phyloP scores from a whole-genome alignment of 495 filamentous ascomycete species.

The Neurospora sp. region DNA sequence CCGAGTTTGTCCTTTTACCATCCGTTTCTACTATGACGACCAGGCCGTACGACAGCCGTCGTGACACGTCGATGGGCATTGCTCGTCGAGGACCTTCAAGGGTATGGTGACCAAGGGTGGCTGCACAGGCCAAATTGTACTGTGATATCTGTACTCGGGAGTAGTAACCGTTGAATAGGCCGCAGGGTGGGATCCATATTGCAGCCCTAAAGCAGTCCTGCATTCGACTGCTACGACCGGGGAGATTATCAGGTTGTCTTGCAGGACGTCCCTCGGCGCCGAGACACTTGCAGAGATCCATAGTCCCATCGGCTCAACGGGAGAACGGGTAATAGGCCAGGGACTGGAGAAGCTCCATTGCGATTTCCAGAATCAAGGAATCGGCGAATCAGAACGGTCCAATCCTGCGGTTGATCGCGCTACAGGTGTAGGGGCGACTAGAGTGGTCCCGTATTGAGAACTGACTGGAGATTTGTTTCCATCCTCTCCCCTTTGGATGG shows the following conservation, averaged over 20 bases:
- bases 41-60: background rate
- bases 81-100: background rate
- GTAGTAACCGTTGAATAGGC: background rate
- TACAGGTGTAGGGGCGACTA: background rate
- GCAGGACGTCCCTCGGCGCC: background rate
- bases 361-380: background rate
- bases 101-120: background rate
- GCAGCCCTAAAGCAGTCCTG: background rate
- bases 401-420: background rate
- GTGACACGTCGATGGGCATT: background rate
- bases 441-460: background rate
- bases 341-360: background rate
- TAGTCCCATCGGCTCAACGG: background rate
- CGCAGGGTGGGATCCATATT: background rate
- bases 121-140: background rate
- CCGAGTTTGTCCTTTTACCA: background rate
- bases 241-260: background rate
- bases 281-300: background rate
- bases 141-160: background rate
- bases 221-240: background rate
- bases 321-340: background rate
- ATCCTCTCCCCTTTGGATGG: background rate
- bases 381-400: background rate
- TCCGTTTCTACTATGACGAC: background rate
- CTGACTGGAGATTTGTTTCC: background rate